Conservation (phyloP, 306 rosid species). For the Carpinus viminea region DNA sequence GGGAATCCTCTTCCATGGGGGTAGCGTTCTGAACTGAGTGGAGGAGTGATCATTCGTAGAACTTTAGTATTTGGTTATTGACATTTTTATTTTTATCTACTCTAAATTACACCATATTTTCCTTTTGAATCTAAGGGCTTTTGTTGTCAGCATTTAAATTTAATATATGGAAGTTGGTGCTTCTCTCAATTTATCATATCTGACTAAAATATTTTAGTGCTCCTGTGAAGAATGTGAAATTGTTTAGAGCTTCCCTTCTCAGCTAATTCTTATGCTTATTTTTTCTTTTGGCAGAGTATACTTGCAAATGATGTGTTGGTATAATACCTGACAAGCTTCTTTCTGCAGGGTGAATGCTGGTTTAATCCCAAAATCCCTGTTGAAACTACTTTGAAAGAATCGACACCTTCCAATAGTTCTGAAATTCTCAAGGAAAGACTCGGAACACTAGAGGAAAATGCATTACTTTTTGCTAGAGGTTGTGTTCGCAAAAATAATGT, state of each 20-base stretch:
- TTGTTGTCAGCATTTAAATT: background rate
- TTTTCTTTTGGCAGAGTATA: background rate
- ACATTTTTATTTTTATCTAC: background rate
- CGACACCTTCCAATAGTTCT: slow-evolving; percentile 11
- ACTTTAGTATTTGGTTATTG: no score
- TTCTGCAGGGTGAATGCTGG: slow-evolving; percentile 29
- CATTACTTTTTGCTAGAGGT: slow-evolving; percentile 22
- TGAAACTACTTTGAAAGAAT: slow-evolving; percentile 13
- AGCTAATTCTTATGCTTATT: background rate
- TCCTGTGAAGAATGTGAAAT: slow-evolving; percentile 3
- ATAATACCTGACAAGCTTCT: background rate
- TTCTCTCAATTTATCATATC: background rate
- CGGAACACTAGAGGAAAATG: slow-evolving; percentile 17
- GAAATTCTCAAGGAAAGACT: slow-evolving; percentile 24
- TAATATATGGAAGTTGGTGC: background rate
- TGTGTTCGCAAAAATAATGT: slow-evolving; percentile 21
- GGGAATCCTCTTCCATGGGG: no score
- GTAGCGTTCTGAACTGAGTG: no score
- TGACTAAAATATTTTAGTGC: background rate
- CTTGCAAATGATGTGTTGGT: background rate
- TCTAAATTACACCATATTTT: background rate
- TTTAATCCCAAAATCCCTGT: slow-evolving; percentile 19
- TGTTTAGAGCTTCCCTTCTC: background rate
- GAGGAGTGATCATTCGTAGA: no score
- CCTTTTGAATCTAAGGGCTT: background rate